Conservation (phyloP, 768 basidiomycete species). For the Leccinum boreale region DNA sequence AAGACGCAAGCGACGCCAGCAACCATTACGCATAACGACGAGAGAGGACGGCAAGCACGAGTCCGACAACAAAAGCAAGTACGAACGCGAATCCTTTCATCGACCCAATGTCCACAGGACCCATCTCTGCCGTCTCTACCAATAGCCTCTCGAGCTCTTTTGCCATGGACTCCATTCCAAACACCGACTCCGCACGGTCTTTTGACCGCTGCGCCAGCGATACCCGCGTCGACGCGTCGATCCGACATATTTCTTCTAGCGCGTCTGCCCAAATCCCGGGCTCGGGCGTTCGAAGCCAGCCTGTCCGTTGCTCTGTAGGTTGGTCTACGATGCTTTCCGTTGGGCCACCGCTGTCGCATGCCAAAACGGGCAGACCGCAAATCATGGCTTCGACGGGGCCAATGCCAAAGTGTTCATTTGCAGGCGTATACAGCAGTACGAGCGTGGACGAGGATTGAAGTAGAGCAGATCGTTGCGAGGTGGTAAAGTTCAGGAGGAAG, state of each 20-base stretch:
- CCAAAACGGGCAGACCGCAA: conserved; percentile 86
- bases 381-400: conserved; percentile 94
- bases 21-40: conserved; percentile 7
- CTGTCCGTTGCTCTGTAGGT: conserved; percentile 53
- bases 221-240: conserved; percentile 8
- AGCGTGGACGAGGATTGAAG: conserved; percentile 63
- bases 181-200: conserved; percentile 57
- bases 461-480: conserved; percentile 76
- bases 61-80: conserved; percentile 23
- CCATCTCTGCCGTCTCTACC: conserved; percentile 54
- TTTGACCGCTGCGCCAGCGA: conserved; percentile 55
- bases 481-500: conserved; percentile 91
- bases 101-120: conserved; percentile 31
- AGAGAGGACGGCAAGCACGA: conserved; percentile 19
- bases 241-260: conserved; percentile 52
- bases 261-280: conserved; percentile 68
- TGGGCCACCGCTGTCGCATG: conserved; percentile 85
- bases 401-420: conserved; percentile 97
- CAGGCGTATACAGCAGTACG: conserved; percentile 87
- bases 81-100: conserved; percentile 17
- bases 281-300: conserved; percentile 69
- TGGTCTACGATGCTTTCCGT: conserved; percentile 74
- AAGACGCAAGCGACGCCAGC: not conserved
- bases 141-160: conserved; percentile 54
- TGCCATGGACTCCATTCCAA: conserved; percentile 78